Evolutionary conservation across 176 grass and related monocot species (phyloP).

Genomic region (Carex scoparia): DNA sequence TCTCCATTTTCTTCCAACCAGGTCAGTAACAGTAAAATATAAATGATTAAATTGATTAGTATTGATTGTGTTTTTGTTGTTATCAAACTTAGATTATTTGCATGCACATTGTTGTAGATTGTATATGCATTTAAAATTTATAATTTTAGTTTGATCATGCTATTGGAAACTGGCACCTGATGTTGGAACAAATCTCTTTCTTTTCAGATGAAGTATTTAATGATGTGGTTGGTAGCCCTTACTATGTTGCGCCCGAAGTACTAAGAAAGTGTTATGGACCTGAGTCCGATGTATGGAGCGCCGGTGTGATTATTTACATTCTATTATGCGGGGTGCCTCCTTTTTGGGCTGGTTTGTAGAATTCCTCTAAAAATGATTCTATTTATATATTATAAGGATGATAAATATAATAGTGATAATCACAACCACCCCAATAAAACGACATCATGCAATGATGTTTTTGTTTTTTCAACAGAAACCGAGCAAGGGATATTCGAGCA

Average conservation of each 20-base stretch:
- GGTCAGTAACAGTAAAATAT: neutral
- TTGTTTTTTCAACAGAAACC: slow-evolving; percentile 9
- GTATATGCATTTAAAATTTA: neutral
- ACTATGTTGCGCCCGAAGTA: slow-evolving; percentile 23
- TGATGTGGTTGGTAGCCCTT: slow-evolving; percentile 25
- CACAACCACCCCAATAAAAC: neutral
- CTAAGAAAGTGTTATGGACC: slow-evolving; percentile 28
- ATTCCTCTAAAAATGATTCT: neutral
- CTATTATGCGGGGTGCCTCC: slow-evolving; percentile 25
- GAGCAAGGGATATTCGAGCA: slow-evolving; percentile 35
- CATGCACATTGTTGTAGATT: neutral
- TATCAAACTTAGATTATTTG: neutral
- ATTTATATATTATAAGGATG: neutral
- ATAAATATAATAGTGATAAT: neutral
- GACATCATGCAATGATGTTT: neutral
- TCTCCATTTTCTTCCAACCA: slow-evolving; percentile 30
- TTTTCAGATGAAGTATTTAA: slow-evolving; percentile 19
- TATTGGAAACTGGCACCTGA: neutral
- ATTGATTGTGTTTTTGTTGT: neutral
- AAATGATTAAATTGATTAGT: neutral
- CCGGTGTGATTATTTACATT: slow-evolving; percentile 27
- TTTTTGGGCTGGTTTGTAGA: slow-evolving; percentile 22
- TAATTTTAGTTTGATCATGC: neutral
- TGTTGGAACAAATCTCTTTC: neutral
- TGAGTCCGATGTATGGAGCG: slow-evolving; percentile 24